Conservation (phyloP, 1,139 yeast genomes). For the Arxiozyma slooffiae region DNA sequence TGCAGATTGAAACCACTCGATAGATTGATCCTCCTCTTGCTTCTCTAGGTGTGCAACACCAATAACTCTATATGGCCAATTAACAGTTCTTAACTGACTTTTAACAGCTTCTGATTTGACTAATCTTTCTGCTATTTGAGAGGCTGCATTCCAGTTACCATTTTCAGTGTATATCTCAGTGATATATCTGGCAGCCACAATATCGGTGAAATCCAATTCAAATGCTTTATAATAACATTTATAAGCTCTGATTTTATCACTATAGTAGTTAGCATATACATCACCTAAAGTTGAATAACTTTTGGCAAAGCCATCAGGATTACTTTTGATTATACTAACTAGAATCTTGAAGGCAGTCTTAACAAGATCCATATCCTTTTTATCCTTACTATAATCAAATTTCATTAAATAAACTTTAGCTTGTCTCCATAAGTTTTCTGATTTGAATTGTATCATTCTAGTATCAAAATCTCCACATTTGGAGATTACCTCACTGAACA, state of each 20-base stretch:
- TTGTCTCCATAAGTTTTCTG: slow-evolving; percentile 59
- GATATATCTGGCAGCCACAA: slow-evolving; percentile 62
- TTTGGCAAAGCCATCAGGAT: slow-evolving; percentile 56
- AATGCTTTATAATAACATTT: slow-evolving; percentile 87
- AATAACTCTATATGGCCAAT: slow-evolving; percentile 83
- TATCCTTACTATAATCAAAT: slow-evolving; percentile 21
- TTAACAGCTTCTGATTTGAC: slow-evolving; percentile 55
- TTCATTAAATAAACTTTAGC: slow-evolving; percentile 47
- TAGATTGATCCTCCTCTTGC: slow-evolving; percentile 69
- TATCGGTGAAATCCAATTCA: slow-evolving; percentile 71
- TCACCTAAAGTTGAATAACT: slow-evolving; percentile 74
- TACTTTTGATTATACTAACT: slow-evolving; percentile 54
- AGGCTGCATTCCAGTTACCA: slow-evolving; percentile 80
- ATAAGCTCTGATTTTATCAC: slow-evolving; percentile 60
- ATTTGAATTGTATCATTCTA: slow-evolving; percentile 45
- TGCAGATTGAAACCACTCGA: slow-evolving; percentile 82
- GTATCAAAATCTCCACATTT: slow-evolving; percentile 43
- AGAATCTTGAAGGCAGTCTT: slow-evolving; percentile 44
- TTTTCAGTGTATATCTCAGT: slow-evolving; percentile 56
- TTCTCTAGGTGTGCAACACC: slow-evolving; percentile 70
- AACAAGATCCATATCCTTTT: slow-evolving; percentile 19
- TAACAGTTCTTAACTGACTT: slow-evolving; percentile 38
- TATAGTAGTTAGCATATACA: slow-evolving; percentile 47
- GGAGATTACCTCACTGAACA: slow-evolving; percentile 38
- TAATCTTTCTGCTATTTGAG: slow-evolving; percentile 55